A percentile compares a stretch with the other conserved stretches of the same genome.
Conservation (phyloP, 805 yeast genomes). For the Metschnikowia rubicola region DNA sequence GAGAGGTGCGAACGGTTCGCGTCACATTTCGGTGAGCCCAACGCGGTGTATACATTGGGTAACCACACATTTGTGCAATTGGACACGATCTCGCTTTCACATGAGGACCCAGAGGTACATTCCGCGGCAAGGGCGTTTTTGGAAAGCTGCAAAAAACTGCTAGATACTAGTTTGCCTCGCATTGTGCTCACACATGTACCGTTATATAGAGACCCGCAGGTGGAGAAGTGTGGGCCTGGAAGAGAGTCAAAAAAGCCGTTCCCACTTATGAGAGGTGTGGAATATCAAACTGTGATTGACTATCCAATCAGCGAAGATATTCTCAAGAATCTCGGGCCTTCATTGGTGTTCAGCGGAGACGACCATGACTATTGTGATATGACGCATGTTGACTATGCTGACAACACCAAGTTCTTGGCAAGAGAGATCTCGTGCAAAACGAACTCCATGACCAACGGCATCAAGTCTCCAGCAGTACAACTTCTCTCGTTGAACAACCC, state of each 20-base stretch:
- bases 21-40: slow-evolving; percentile 70
- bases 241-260: slow-evolving; percentile 67
- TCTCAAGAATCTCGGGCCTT: slow-evolving; percentile 59
- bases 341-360: slow-evolving; percentile 80
- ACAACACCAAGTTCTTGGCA: slow-evolving; percentile 33
- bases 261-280: slow-evolving; percentile 72
- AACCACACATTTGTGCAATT: slow-evolving; percentile 71
- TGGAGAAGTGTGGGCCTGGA: slow-evolving; percentile 67
- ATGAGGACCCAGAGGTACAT: slow-evolving; percentile 40
- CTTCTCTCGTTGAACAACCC: slow-evolving; percentile 64
- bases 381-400: slow-evolving; percentile 42
- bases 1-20: slow-evolving; percentile 60
- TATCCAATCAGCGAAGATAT: slow-evolving; percentile 53
- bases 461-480: slow-evolving; percentile 81
- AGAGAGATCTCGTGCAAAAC: slow-evolving; percentile 85
- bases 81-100: slow-evolving; percentile 82
- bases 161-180: slow-evolving; percentile 46
- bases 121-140: slow-evolving; percentile 56
- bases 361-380: slow-evolving; percentile 95
- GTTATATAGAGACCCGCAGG: slow-evolving; percentile 60
- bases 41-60: slow-evolving; percentile 50
- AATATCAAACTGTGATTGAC: slow-evolving; percentile 87
- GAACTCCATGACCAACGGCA: slow-evolving; percentile 91
- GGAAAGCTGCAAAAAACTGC: slow-evolving; percentile 25
- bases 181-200: slow-evolving; percentile 87